These are phyloP conservation scores for Papiliotrema flavescens DNA, from an alignment of 1,284 basidiomycete species.

Conservation along the genomic window DNA sequence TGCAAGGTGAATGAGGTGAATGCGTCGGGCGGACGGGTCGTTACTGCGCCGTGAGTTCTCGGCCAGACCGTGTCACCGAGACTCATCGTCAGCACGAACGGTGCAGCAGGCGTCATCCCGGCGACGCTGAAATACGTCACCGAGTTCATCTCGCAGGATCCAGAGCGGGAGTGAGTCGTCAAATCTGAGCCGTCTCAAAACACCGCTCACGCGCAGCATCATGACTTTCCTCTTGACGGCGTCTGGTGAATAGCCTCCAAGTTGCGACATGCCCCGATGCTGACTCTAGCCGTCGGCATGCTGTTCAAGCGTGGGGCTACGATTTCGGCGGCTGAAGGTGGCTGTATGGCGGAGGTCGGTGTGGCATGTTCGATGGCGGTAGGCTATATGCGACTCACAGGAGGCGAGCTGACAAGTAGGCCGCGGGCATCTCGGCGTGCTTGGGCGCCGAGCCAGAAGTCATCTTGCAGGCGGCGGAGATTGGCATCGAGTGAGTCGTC, in stretches of 20 bases:
- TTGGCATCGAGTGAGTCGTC: constrained; percentile 64
- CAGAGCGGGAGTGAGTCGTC: constrained; percentile 28
- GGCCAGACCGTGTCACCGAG: background rate
- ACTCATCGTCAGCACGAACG: constrained; percentile 37
- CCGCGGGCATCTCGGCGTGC: constrained; percentile 87
- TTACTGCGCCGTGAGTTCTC: constrained; percentile 67
- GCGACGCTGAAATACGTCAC: constrained; percentile 56
- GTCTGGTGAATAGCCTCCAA: constrained; percentile 54
- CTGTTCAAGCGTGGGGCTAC: constrained; percentile 95
- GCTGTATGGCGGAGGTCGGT: constrained; percentile 53
- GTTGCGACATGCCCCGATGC: background rate
- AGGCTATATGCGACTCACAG: background rate
- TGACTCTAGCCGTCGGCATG: constrained; percentile 75
- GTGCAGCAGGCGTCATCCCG: constrained; percentile 76
- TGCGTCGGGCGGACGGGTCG: constrained; percentile 85
- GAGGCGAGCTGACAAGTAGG: constrained; percentile 59
- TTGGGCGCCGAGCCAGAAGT: constrained; percentile 66
- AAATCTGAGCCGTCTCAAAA: background rate
- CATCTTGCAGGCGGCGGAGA: constrained; percentile 78
- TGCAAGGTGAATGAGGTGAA: constrained; percentile 62
- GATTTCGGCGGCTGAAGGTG: constrained; percentile 92
- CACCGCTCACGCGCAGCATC: constrained; percentile 46
- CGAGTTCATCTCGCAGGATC: constrained; percentile 35
- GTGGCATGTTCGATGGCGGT: constrained; percentile 45
- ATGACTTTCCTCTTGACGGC: constrained; percentile 83